Conservation (phyloP, 805 yeast species). For the Pichia ethanolica region DNA sequence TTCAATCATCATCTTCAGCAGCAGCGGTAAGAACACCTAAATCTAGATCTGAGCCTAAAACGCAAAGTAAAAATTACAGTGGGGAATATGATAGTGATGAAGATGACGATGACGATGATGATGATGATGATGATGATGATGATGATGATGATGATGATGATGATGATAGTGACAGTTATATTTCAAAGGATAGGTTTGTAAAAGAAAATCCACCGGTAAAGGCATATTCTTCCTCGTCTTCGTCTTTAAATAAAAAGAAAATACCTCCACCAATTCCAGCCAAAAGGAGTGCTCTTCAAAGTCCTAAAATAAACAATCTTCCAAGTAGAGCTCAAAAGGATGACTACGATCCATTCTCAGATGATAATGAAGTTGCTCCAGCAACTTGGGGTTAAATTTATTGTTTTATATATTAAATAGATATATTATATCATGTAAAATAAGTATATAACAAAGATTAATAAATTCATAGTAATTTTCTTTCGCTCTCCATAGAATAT, state of each 20-base stretch:
- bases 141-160: not conserved
- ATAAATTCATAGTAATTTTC: no score
- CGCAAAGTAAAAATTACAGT: no score
- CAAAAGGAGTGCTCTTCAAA: conserved; percentile 14
- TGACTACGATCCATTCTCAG: conserved; percentile 28
- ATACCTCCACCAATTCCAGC: conserved; percentile 26
- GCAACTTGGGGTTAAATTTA: conserved; percentile 23
- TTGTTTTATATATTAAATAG: no score
- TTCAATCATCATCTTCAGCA: not conserved
- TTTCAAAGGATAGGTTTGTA: not conserved
- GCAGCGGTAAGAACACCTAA: no score
- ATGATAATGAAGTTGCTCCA: conserved; percentile 23
- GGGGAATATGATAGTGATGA: not conserved
- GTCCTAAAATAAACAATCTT: not conserved
- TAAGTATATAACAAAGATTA: no score
- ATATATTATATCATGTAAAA: no score
- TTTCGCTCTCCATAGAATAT: no score
- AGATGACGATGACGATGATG: not conserved
- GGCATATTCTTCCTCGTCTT: not conserved
- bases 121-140: not conserved
- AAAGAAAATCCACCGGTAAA: conserved; percentile 1
- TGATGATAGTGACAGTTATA: no score
- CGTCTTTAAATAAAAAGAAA: conserved; percentile 5
- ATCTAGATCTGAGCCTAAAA: no score
- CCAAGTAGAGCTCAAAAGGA: conserved; percentile 7